phyloP scores from a whole-genome alignment of 2,329 filamentous ascomycete genomes.

The Alternaria sp. region DNA sequence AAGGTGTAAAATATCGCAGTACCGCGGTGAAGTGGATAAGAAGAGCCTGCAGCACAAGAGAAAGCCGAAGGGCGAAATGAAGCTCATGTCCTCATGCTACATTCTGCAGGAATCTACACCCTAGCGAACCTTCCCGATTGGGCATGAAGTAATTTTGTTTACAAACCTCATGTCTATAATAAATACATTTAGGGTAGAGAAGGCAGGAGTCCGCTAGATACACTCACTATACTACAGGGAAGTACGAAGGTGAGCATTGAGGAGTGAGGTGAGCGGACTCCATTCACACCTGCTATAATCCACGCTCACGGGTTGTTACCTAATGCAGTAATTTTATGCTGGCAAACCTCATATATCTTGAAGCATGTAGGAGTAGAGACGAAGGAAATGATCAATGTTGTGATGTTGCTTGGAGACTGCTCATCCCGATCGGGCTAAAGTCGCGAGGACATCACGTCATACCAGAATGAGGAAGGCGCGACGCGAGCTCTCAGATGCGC shows the following conservation, averaged over 20 bases:
- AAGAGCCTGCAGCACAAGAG: background rate
- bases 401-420: background rate
- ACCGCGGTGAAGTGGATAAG: background rate
- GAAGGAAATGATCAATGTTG: background rate
- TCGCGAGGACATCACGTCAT: constrained; percentile 27
- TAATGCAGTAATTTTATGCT: background rate
- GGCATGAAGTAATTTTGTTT: background rate
- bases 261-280: background rate
- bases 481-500: constrained; percentile 14
- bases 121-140: background rate
- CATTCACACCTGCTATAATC: background rate
- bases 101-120: background rate
- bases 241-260: background rate
- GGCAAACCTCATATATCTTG: background rate
- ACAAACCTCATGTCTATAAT: background rate
- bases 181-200: too few species aligned
- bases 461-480: constrained; percentile 27
- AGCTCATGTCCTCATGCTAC: background rate
- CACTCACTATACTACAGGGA: background rate
- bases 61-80: background rate
- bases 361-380: background rate
- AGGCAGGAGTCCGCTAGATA: background rate
- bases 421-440: background rate
- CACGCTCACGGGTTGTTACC: background rate
- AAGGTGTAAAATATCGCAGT: background rate